Evolutionary conservation across 2,329 filamentous ascomycete species (phyloP).

Genomic region (Fusarium sp.): DNA sequence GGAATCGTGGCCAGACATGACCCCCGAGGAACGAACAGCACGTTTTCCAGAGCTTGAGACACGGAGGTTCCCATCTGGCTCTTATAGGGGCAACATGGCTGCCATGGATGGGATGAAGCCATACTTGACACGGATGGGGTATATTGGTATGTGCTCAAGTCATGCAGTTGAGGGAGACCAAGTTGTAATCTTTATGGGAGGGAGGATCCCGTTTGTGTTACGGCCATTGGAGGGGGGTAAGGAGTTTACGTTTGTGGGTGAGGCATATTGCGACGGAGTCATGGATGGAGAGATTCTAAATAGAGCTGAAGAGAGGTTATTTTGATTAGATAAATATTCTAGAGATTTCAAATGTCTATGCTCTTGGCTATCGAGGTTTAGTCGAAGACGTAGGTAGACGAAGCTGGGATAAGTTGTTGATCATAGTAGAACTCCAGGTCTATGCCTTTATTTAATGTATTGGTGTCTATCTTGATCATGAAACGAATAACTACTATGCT

Average conservation of each 20-base stretch:
- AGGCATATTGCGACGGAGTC: conserved; percentile 2
- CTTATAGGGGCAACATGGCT: neutral
- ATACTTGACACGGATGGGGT: neutral
- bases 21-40: neutral
- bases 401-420: neutral
- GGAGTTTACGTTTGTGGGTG: neutral
- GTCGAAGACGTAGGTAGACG: neutral
- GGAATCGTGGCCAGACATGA: neutral
- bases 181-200: conserved; percentile 1
- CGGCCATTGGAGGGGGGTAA: neutral
- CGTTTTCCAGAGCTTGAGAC: neutral
- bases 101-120: conserved; percentile 1
- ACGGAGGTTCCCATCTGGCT: neutral
- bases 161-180: neutral
- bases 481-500: too few species aligned
- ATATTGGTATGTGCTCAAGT: neutral
- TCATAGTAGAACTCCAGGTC: neutral
- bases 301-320: neutral
- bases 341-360: too few species aligned
- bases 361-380: neutral
- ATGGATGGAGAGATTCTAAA: neutral
- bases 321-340: neutral
- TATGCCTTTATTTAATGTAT: neutral
- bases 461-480: neutral
- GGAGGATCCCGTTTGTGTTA: neutral